A percentile compares a stretch with the other conserved stretches of the same genome.
Evolutionary conservation across 108 stramenopile species (phyloP).

Genomic region (Parmales sp.): DNA sequence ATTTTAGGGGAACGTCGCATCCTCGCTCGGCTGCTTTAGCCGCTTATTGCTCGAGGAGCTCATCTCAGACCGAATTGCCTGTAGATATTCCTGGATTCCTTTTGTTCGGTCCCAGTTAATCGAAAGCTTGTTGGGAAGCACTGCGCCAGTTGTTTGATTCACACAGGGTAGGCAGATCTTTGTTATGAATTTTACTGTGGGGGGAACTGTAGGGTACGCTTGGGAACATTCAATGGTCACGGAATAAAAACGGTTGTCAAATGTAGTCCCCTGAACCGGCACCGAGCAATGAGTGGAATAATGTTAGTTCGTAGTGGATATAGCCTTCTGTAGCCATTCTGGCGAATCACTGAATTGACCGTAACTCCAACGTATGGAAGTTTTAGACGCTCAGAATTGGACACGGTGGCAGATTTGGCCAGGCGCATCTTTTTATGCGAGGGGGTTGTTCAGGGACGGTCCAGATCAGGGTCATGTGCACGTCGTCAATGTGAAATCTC

Average conservation of each 20-base stretch:
- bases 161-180: slow-evolving; percentile 90
- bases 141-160: slow-evolving; percentile 58
- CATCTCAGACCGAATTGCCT: slow-evolving; percentile 65
- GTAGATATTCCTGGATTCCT: slow-evolving; percentile 72
- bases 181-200: slow-evolving; percentile 76
- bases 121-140: slow-evolving; percentile 52
- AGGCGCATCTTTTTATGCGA: too few relatives aligned
- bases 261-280: slow-evolving; percentile 54
- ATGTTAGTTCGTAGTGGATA: too few relatives aligned
- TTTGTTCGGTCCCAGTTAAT: slow-evolving; percentile 78
- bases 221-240: slow-evolving; percentile 79
- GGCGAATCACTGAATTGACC: too few relatives aligned
- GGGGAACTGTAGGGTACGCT: slow-evolving; percentile 79
- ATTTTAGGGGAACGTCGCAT: slow-evolving; percentile 42
- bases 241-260: slow-evolving; percentile 87
- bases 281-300: too few relatives aligned
- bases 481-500: too few relatives aligned
- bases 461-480: too few relatives aligned
- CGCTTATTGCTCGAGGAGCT: slow-evolving; percentile 53
- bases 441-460: too few relatives aligned
- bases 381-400: too few relatives aligned
- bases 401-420: too few relatives aligned
- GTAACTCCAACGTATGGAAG: too few relatives aligned
- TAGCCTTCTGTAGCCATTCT: too few relatives aligned
- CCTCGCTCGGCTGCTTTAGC: slow-evolving; percentile 68